phyloP scores from a whole-genome alignment of 164 flowering plant species.

The Nelumbo lutea region DNA sequence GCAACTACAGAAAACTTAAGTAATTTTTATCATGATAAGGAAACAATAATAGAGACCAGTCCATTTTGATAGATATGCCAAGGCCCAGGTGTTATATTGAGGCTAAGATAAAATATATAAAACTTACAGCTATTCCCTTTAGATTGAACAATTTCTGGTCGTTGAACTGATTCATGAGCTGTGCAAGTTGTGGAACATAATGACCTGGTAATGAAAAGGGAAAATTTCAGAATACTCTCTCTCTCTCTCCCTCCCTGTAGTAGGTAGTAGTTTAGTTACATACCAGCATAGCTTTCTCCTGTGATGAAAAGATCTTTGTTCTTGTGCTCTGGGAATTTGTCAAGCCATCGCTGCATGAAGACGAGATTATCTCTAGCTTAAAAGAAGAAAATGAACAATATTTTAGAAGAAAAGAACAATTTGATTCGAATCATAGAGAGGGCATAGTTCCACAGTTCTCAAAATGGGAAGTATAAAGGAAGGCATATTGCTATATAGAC shows the following conservation, averaged over 20 bases:
- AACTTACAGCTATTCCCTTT: conserved; percentile 43
- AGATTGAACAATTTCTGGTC: conserved; percentile 18
- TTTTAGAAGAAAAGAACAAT: too few relatives aligned
- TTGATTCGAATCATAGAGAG: too few relatives aligned
- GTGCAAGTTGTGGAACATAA: conserved; percentile 49
- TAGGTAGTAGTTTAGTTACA: neutral
- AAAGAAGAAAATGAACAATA: neutral
- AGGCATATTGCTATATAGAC: too few relatives aligned
- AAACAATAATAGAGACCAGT: neutral
- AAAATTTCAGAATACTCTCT: neutral
- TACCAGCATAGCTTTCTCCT: conserved; percentile 53
- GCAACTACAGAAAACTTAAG: neutral
- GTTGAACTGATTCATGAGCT: conserved; percentile 27
- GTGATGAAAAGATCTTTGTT: conserved; percentile 33
- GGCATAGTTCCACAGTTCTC: too few relatives aligned
- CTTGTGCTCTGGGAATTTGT: conserved; percentile 36
- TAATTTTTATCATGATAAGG: too few relatives aligned
- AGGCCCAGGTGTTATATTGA: too few relatives aligned
- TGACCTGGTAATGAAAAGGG: conserved; percentile 29
- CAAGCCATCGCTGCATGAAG: conserved; percentile 35
- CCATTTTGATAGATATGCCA: too few relatives aligned
- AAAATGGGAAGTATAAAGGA: too few relatives aligned
- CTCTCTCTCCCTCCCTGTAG: neutral
- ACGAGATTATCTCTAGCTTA: conserved; percentile 29
- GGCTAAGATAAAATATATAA: neutral